Conservation (phyloP, 2,329 filamentous ascomycete genomes). For the Ascochyta lentis region DNA sequence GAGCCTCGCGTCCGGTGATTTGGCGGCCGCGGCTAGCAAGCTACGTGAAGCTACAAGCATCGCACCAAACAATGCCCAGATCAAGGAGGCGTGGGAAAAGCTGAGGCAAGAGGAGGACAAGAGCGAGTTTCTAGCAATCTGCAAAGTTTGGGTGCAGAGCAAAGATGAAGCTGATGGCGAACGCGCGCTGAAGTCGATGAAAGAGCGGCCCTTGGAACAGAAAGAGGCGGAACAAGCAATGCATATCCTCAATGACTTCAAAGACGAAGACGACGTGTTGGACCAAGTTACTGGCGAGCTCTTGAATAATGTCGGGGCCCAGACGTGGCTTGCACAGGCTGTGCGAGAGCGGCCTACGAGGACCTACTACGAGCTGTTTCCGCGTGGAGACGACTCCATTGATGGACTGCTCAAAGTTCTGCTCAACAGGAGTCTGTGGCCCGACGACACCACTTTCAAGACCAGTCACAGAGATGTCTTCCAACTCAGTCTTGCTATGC, state of each 20-base stretch:
- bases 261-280: slow-evolving; percentile 50
- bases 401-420: slow-evolving; percentile 52
- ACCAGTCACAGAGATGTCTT: slow-evolving; percentile 65
- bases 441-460: slow-evolving; percentile 53
- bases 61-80: slow-evolving; percentile 49
- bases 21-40: slow-evolving; percentile 50
- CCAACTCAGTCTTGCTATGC: slow-evolving; percentile 79
- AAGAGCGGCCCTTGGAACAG: slow-evolving; percentile 40
- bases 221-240: slow-evolving; percentile 51
- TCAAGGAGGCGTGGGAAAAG: slow-evolving; percentile 51
- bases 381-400: slow-evolving; percentile 55
- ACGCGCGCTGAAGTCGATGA: slow-evolving; percentile 43
- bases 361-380: slow-evolving; percentile 53
- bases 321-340: slow-evolving; percentile 48
- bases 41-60: slow-evolving; percentile 55
- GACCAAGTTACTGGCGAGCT: slow-evolving; percentile 51
- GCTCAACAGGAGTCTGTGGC: slow-evolving; percentile 53
- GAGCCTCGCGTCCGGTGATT: slow-evolving; percentile 39
- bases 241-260: slow-evolving; percentile 51
- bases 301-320: slow-evolving; percentile 46
- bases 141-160: slow-evolving; percentile 44
- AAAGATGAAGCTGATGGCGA: slow-evolving; percentile 51
- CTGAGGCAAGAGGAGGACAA: slow-evolving; percentile 50
- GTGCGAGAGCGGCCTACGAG: slow-evolving; percentile 50
- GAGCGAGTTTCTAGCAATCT: slow-evolving; percentile 43